Base-by-base conservation (phyloP, 192 early-diverging fungal genomes). In the Kickxella alabastrina region DNA sequence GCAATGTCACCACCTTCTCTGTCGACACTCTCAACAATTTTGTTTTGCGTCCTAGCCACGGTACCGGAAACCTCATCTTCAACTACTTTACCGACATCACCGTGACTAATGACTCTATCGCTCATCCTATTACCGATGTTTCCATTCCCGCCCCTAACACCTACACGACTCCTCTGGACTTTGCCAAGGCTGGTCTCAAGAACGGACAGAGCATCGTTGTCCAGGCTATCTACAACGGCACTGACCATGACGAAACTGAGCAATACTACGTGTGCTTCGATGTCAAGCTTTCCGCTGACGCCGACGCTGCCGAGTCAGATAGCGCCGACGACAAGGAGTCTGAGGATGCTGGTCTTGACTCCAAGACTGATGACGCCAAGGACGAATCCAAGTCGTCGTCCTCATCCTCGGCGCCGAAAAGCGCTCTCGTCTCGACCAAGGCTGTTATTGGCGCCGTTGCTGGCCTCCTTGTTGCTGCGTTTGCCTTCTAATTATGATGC, bases 171-270 rank as follows among this genome's bases (percentile, higher is more conserved):
- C 43, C 50, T 1, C 18, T 74, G 27, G 49, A 61, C 27, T 74
- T 74, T 57, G 48, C 55, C 42, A 48, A 57, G 39, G 50, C 59
- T 40, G 54, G 54, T 14, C 70, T 74, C 44, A 66, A 66, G 41
- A 44, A 39, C 47, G 70, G 70, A 34, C 55, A 75, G 43, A 27
- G 43, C 19, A 75, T 75, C 23, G 71, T 75, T 9, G 71, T 75
- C 7, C 71, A 75, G 43, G 71, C 71, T 14, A 56, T 75, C 52
- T 67, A 59, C 56, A 75, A 75, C 52, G 64, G 55, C 32, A 75
- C 71, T 12, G 60, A 62, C 26, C 31, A 41, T 0, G 60, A 56
- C 51, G 38, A 52, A 34, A 67, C 55, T 13, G 64, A 63, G 19
- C 10, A 55, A 43, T 75, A 59, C 55, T 67, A 67, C 34, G 71